Conservation (phyloP, 176 grass and related monocot species). For the Luzula sylvatica region DNA sequence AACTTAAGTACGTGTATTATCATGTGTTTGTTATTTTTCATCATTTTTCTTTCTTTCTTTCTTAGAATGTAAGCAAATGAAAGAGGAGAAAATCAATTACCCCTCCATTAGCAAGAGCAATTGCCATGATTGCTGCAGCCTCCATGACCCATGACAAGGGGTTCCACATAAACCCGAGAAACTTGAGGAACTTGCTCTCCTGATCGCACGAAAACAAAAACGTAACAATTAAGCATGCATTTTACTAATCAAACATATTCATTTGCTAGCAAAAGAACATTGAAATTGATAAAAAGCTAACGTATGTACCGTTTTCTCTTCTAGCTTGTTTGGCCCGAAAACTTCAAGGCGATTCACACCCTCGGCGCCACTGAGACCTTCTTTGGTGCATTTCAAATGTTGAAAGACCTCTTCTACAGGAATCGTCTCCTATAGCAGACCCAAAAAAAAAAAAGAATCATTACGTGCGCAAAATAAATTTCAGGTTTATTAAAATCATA, state of each 20-base stretch:
- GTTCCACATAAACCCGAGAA: constrained; percentile 94
- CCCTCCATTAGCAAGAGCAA: constrained; percentile 50
- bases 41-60: neutral
- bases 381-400: constrained; percentile 32
- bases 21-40: neutral
- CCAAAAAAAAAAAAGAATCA: neutral
- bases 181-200: constrained; percentile 77
- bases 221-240: neutral
- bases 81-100: constrained; percentile 13
- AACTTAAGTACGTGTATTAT: neutral
- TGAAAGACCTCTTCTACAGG: constrained; percentile 37
- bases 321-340: constrained; percentile 86
- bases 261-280: no score
- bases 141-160: constrained; percentile 98
- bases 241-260: neutral
- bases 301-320: constrained; percentile 57
- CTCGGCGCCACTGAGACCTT: constrained; percentile 43
- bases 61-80: neutral
- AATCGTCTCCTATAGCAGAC: neutral
- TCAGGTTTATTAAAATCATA: no score
- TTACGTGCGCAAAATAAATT: no score
- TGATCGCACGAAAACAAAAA: neutral
- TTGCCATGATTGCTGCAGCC: constrained; percentile 58
- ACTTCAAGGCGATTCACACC: constrained; percentile 32
- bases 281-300: neutral